These are phyloP conservation scores for Clitocybe nebularis DNA, from an alignment of 1,284 basidiomycete genomes.

Conservation along the genomic window DNA sequence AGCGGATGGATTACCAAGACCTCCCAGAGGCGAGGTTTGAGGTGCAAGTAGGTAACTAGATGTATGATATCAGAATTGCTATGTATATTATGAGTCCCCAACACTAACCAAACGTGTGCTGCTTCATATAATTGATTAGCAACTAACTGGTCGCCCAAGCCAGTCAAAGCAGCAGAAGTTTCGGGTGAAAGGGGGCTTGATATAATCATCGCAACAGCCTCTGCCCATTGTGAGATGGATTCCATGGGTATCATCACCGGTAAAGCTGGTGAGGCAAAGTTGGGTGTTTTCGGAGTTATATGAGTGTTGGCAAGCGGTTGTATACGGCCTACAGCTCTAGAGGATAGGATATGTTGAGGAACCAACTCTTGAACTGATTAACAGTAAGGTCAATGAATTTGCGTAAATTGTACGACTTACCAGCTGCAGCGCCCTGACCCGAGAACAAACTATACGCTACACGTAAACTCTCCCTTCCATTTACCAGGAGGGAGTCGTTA, in stretches of 20 bases:
- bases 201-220: slow-evolving; percentile 83
- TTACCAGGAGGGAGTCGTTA: slow-evolving; percentile 25
- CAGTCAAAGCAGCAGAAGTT: slow-evolving; percentile 72
- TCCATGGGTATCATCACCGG: slow-evolving; percentile 48
- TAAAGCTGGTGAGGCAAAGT: slow-evolving; percentile 44
- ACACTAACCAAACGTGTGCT: slow-evolving; percentile 86
- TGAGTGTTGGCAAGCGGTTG: slow-evolving; percentile 38
- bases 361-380: slow-evolving; percentile 73
- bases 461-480: slow-evolving; percentile 69
- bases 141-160: slow-evolving; percentile 82
- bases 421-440: slow-evolving; percentile 73
- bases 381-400: slow-evolving; percentile 6
- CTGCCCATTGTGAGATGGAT: slow-evolving; percentile 76
- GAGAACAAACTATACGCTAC: slow-evolving; percentile 87
- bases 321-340: slow-evolving; percentile 29
- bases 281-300: slow-evolving; percentile 63
- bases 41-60: slow-evolving; percentile 85
- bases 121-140: slow-evolving; percentile 78
- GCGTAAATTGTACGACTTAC: slow-evolving; percentile 37
- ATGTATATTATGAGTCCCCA: too few species aligned
- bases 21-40: slow-evolving; percentile 74
- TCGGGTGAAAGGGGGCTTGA: slow-evolving; percentile 68
- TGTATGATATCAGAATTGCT: slow-evolving; percentile 5
- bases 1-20: slow-evolving; percentile 55
- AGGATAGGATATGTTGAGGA: slow-evolving; percentile 53